A percentile compares a stretch with the other conserved stretches of the same genome.
Conservation (phyloP, 352 stramenopile species). For the Pythium rishiriense region DNA sequence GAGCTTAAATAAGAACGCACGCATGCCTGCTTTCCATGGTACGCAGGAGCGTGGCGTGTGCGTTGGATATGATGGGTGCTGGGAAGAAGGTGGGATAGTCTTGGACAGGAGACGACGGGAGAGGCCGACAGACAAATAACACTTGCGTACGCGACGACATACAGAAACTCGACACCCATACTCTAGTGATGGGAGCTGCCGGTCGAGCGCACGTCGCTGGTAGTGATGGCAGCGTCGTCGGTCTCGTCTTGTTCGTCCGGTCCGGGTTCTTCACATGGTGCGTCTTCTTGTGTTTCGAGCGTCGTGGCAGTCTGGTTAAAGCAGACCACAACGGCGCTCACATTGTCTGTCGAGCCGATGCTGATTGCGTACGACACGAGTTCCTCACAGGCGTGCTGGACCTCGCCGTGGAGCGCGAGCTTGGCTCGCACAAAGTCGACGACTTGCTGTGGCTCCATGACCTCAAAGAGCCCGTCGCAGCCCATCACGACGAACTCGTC, state of each 20-base stretch:
- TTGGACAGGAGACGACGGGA: not conserved
- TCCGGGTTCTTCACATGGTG: slow-evolving; percentile 10
- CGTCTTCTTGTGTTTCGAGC: slow-evolving; percentile 14
- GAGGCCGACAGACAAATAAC: not conserved
- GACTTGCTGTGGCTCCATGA: slow-evolving; percentile 79
- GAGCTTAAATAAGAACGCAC: slow-evolving; percentile 16
- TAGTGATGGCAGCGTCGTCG: not conserved
- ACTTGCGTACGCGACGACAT: not conserved
- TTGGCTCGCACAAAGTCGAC: slow-evolving; percentile 83
- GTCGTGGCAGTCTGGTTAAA: slow-evolving; percentile 56
- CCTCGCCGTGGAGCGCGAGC: slow-evolving; percentile 60
- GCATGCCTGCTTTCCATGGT: not conserved
- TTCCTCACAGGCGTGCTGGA: slow-evolving; percentile 80
- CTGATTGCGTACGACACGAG: slow-evolving; percentile 82
- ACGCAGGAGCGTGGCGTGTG: no score
- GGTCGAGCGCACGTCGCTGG: not conserved
- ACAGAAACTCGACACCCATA: not conserved
- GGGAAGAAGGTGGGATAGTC: no score
- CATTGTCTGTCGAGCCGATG: slow-evolving; percentile 82
- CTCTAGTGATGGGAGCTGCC: not conserved
- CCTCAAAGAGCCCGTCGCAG: slow-evolving; percentile 85
- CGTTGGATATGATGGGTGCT: not conserved
- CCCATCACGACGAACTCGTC: slow-evolving; percentile 85
- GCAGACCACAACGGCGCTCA: slow-evolving; percentile 78
- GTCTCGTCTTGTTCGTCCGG: not conserved